Conservation (phyloP, 306 rosid species). For the Lagenaria siceraria region DNA sequence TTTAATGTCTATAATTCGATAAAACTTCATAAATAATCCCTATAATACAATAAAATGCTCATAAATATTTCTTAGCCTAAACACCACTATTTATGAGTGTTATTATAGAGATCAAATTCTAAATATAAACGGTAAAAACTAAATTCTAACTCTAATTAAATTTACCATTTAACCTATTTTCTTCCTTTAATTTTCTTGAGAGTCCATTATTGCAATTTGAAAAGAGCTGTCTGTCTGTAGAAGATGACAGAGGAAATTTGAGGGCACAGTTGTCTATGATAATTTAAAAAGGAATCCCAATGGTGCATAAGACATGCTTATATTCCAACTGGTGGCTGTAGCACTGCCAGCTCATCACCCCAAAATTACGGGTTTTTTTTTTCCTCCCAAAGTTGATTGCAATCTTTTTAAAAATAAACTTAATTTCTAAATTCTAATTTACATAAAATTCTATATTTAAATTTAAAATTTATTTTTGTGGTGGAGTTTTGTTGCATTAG, state of each 20-base stretch:
- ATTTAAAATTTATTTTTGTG: neutral
- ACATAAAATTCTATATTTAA: too few relatives aligned
- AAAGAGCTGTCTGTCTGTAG: neutral
- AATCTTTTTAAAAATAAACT: neutral
- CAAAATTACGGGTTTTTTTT: neutral
- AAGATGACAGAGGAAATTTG: neutral
- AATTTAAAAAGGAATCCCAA: neutral
- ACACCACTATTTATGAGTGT: too few relatives aligned
- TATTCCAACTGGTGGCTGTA: neutral
- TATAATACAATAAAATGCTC: too few relatives aligned
- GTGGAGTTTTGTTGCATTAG: neutral
- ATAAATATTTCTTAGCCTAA: too few relatives aligned
- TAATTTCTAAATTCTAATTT: too few relatives aligned
- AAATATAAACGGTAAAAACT: too few relatives aligned
- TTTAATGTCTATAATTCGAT: too few relatives aligned
- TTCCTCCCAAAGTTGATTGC: neutral
- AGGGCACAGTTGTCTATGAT: neutral
- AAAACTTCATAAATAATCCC: too few relatives aligned
- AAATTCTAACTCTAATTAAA: too few relatives aligned
- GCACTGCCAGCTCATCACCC: neutral
- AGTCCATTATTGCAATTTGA: neutral
- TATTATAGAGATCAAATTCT: too few relatives aligned
- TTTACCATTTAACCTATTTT: too few relatives aligned
- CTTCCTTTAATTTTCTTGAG: too few relatives aligned
- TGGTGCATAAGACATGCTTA: slow-evolving; percentile 1